Base-by-base conservation (phyloP, 176 grass and related monocot species). In the Lolium rigidum region DNA sequence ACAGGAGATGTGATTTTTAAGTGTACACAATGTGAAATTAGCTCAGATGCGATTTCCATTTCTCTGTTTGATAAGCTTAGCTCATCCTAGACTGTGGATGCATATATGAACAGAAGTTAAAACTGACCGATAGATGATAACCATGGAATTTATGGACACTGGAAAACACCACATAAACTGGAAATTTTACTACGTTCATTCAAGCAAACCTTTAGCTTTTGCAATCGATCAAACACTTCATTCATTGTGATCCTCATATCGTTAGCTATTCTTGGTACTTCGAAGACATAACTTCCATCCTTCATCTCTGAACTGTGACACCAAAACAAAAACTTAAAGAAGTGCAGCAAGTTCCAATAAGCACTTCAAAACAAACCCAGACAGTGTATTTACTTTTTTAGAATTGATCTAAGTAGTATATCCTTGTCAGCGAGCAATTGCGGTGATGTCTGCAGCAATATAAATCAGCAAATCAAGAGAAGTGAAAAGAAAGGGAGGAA, bases 271-370 rank as follows among this genome's bases (percentile, higher is more conserved):
- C 54, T 88, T 86, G 93, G 90, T 85, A 94, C 69, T 41, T 98
- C 91, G 13, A 98, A 98, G 62, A 94, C 82, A 89, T 95, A 94
- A 88, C 92, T 76, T 2, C 96, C 96, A 80, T 78, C 93, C 87
- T 95, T 98, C 65, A 85, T 89, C 26, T 92, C 93, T 61, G 90
- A 92, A 57, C 93, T 98, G 81, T 9, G 86, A 77, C 62, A 47
- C 38, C 80, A 48, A 82, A 88, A 67, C 46, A 86, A 63, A 20
- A 37, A 68, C 76, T 67, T 69, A 80, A 9, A 76, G 39, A 41
- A 65, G 24, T 77, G 20, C 69, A 64, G n/a, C 54, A 61, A 43
- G 44, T 79, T 85, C 22, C 35, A 15, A n/a, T 24, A 54, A 77
- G 28, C 60, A 76, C 54, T 39, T 70, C 20, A 22, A 63, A 56